Evolutionary conservation across 73 alveolate genomes (phyloP), one percentile per base, ranked within the genome.

Genomic region (Blepharisma stoltei): DNA sequence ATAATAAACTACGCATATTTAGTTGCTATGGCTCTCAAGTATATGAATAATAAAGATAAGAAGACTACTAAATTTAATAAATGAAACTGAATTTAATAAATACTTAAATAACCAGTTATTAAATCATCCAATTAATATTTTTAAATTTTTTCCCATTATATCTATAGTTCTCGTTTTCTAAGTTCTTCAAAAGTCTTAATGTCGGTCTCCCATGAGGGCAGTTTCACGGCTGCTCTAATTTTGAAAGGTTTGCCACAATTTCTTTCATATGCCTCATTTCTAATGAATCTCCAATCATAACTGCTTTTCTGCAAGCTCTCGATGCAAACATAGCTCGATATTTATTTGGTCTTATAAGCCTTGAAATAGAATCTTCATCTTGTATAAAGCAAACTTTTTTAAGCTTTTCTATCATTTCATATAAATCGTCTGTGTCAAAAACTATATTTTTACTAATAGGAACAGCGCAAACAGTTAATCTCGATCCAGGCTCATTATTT

Each of bases 161-260:
- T 32, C 3, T 32, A 32, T 32, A 32, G 0, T 32, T 32, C 41
- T 32, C 41, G 3, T 32, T 32, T 52, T 52, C 67, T 52, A 52
- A 52, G 23, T 52, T 20, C 23, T n/a, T 27, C 48, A 60, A 60
- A 9, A 44, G 45, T 43, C 60, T 69, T 9, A 96, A 83, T 25
- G 99, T 96, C 3, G 99, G 99, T 32, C 99, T 82, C 44, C 99
- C 99, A 87, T 96, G 99, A 48, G 99, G 99, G 70, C 99, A 96
- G 86, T 95, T 94, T 99, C 99, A 96, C 1, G 99, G 99, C 25
- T 95, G 84, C 55, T 91, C 88, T 8, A 96, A 80, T 48, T 87
- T 82, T 7, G 94, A 55, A 86, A 96, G 83, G 78, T 95, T 93
- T n/a, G 77, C 52, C 7, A 95, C 89, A 44, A 96, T 85, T 70